These are phyloP conservation scores for Fusarium bulbicola DNA, from an alignment of 2,329 filamentous ascomycete genomes.

Conservation along the genomic window DNA sequence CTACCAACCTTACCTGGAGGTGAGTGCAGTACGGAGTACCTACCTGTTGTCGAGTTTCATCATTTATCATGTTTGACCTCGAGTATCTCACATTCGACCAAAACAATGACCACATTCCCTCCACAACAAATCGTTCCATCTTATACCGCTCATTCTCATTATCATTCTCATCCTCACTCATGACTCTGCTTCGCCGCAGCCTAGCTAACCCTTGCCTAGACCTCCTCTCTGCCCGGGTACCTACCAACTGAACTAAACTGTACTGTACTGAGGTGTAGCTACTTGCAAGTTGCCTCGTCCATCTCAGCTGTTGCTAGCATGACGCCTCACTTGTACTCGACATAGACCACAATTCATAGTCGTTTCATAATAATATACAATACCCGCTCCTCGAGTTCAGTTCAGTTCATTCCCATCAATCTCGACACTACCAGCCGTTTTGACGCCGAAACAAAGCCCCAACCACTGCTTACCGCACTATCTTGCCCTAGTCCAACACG, in stretches of 20 bases:
- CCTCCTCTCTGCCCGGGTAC: background rate
- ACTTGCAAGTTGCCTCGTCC: background rate
- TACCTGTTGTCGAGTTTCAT: slow-evolving; percentile 13
- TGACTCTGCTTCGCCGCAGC: slow-evolving; percentile 6
- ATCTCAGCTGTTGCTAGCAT: slow-evolving; percentile 13
- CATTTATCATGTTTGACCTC: slow-evolving; percentile 27
- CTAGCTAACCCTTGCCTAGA: background rate
- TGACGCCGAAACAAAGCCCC: background rate
- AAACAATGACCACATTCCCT: slow-evolving; percentile 3
- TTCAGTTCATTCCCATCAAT: background rate
- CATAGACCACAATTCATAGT: slow-evolving; percentile 9
- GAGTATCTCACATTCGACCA: slow-evolving; percentile 19
- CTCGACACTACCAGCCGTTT: slow-evolving; percentile 18
- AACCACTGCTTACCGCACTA: slow-evolving; percentile 3
- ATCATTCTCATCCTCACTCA: too few relatives aligned
- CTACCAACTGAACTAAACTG: background rate
- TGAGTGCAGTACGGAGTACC: background rate
- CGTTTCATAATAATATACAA: slow-evolving; percentile 3
- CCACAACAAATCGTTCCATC: background rate
- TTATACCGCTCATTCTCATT: background rate
- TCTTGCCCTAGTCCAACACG: slow-evolving; percentile 1
- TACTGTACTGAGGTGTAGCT: background rate
- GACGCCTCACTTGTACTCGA: slow-evolving; percentile 12
- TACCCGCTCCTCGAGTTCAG: background rate
- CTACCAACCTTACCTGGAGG: background rate